Conservation (phyloP, 441 rosid species). For the Adansonia grandidieri region DNA sequence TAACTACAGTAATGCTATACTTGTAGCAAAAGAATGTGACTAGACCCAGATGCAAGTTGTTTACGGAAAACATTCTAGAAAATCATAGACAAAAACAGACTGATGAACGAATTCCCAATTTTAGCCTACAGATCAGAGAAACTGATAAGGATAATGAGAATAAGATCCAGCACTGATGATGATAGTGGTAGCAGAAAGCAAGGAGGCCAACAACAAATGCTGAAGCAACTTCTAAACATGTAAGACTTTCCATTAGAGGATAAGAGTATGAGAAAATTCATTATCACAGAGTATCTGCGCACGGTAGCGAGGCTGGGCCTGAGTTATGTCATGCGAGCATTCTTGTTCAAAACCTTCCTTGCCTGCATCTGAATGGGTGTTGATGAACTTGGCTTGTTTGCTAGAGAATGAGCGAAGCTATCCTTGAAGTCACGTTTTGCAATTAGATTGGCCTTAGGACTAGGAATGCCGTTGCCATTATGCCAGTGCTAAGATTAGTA, state of each 20-base stretch:
- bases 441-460: background rate
- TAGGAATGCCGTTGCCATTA: background rate
- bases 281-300: background rate
- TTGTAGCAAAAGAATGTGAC: background rate
- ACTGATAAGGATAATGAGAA: background rate
- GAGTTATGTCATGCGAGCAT: background rate
- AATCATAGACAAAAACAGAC: background rate
- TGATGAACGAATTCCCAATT: background rate
- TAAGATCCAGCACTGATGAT: background rate
- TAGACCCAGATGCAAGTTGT: background rate
- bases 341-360: background rate
- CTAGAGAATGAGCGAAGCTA: background rate
- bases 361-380: background rate
- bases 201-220: background rate
- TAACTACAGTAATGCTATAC: background rate
- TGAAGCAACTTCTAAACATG: slow-evolving; percentile 1
- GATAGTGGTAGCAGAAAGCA: background rate
- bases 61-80: background rate
- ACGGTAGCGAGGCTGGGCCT: background rate
- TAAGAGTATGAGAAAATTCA: background rate
- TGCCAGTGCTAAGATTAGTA: background rate
- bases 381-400: background rate
- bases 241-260: background rate
- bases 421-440: background rate
- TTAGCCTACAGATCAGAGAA: background rate